These are phyloP conservation scores for Fusarium sp. DNA, from an alignment of 2,329 filamentous ascomycete species.

Conservation along the genomic window DNA sequence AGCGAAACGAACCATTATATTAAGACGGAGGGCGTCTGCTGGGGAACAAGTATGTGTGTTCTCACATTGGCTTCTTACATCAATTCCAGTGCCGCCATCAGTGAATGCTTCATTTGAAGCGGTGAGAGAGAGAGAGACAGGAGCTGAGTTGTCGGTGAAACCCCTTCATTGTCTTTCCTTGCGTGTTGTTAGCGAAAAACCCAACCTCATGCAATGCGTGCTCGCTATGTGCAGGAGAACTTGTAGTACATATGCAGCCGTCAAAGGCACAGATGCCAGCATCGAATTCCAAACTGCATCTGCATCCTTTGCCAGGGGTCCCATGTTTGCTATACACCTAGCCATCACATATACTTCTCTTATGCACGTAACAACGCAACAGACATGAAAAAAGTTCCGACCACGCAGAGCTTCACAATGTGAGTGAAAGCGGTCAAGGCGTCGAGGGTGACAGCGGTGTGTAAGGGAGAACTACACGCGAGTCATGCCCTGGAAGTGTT, in stretches of 20 bases:
- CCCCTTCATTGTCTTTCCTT: constrained; percentile 1
- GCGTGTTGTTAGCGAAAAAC: constrained; percentile 4
- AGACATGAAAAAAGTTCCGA: constrained; percentile 12
- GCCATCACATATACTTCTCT: constrained; percentile 16
- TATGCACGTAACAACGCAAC: constrained; percentile 26
- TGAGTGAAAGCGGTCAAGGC: constrained; percentile 25
- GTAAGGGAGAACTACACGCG: constrained; percentile 24
- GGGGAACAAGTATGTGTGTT: background rate
- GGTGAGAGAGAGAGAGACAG: constrained; percentile 11
- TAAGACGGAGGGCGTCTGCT: background rate
- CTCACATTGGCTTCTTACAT: background rate
- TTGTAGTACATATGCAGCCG: constrained; percentile 10
- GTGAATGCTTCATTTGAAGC: constrained; percentile 12
- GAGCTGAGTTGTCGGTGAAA: constrained; percentile 21
- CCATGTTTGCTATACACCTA: constrained; percentile 9
- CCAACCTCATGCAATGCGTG: constrained; percentile 14
- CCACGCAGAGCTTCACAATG: background rate
- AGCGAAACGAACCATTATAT: background rate
- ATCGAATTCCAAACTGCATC: constrained; percentile 23
- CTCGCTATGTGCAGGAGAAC: background rate
- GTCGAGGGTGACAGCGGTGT: constrained; percentile 17
- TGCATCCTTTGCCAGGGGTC: constrained; percentile 2
- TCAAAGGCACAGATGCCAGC: constrained; percentile 26
- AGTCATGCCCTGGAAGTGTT: constrained; percentile 19
- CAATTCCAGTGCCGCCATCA: background rate